Base-by-base conservation (phyloP, 2,329 filamentous ascomycete species). In the Pseudodiploospora longispora region DNA sequence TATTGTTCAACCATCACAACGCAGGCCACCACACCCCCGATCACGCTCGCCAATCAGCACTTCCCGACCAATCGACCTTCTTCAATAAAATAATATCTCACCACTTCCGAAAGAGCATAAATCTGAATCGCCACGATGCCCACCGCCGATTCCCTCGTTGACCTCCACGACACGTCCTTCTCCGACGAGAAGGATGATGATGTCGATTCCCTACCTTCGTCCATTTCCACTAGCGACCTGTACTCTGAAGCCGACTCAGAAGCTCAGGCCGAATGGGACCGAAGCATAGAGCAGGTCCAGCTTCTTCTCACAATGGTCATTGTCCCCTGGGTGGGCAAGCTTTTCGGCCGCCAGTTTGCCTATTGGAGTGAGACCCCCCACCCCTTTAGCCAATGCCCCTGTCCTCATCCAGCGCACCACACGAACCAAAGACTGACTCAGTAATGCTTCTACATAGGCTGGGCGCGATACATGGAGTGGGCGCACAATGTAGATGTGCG, bases 391-490 rank as follows among this genome's bases (percentile, higher is more conserved):
- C 8, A 9, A 34, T 34, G 32, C 9, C 9, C 19, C 12, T 30
- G 27, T 48, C 27, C 35, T 35, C 27, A 38, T 10, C 49, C 36
- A 19, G 19, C 9, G 29, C 7, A 30, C 32, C 10, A 6, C 33
- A 10, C 29, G 2, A 29, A 4, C 10, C 36, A 30, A 28, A 19
- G 32, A 35, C 38, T 38, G 19, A 44, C 50, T 47, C 46, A 10
- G 8, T 10, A 6, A 19, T 33, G 3, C 31, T 30, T 36, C 30
- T 3, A n/a, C 47, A 1, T 55, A 95, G 90, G 88, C 54, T 96
- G 91, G 90, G 84, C 83, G 27, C 82, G 84, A 58, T 94, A 89
- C 61, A 96, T 96, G 90, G 80, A 88, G 63, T 97, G 89, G 90
- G 83, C 86, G 64, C 93, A 95, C 61, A 66, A 75, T 47, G 83